These are phyloP conservation scores for Suillus placidus DNA, from an alignment of 768 basidiomycete genomes.

Conservation along the genomic window DNA sequence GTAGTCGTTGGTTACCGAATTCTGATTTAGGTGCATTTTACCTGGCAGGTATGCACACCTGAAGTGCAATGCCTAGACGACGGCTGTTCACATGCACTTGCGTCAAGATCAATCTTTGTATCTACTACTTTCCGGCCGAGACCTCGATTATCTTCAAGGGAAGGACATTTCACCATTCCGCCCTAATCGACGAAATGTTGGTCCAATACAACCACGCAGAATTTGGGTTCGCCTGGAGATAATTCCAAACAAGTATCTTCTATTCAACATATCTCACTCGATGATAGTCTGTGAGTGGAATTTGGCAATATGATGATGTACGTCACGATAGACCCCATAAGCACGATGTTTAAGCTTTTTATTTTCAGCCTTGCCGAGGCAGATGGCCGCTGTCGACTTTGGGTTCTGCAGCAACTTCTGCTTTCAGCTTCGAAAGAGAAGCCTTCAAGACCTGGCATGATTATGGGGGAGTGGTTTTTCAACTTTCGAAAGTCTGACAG, in stretches of 20 bases:
- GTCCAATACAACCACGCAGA: too few relatives aligned
- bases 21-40: neutral
- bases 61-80: neutral
- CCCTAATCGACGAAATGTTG: neutral
- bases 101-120: neutral
- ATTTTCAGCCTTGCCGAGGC: neutral
- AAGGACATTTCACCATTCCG: neutral
- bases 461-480: neutral
- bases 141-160: neutral
- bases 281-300: neutral
- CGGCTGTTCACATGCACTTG: neutral
- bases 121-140: too few relatives aligned
- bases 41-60: neutral
- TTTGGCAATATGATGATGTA: neutral
- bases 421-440: neutral
- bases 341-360: neutral
- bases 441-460: neutral
- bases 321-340: neutral
- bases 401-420: neutral
- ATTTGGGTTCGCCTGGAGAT: neutral
- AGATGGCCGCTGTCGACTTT: neutral
- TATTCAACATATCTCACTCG: neutral
- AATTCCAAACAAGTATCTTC: neutral
- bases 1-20: neutral
- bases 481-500: neutral